A percentile compares a stretch with the other conserved stretches of the same genome.
Evolutionary conservation across 2,329 filamentous ascomycete species (phyloP).

Genomic region (Tolypocladium cylindrosporum): DNA sequence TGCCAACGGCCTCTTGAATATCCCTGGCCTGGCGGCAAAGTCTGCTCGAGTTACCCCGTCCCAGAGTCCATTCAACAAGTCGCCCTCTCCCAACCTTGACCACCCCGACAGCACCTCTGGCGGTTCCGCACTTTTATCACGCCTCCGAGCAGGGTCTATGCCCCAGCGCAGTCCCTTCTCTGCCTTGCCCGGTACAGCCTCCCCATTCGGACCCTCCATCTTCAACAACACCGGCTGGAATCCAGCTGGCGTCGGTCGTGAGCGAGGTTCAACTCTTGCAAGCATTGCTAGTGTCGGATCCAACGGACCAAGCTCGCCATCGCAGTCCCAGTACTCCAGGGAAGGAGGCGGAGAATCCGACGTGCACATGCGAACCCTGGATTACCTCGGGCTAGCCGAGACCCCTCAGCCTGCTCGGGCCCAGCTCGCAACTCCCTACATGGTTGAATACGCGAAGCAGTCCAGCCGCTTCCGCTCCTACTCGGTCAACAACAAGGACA

Average conservation of each 20-base stretch:
- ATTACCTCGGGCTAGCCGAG: conserved; percentile 91
- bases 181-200: conserved; percentile 43
- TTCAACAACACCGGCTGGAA: conserved; percentile 80
- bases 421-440: conserved; percentile 63
- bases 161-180: conserved; percentile 70
- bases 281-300: conserved; percentile 80
- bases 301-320: conserved; percentile 79
- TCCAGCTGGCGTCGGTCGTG: conserved; percentile 52
- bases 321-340: conserved; percentile 75
- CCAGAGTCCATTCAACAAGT: conserved; percentile 70
- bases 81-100: conserved; percentile 46
- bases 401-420: conserved; percentile 75
- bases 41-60: conserved; percentile 79
- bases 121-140: conserved; percentile 68
- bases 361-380: conserved; percentile 79
- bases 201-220: conserved; percentile 79
- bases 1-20: conserved; percentile 46
- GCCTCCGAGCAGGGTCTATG: conserved; percentile 87
- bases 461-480: conserved; percentile 90
- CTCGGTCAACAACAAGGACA: conserved; percentile 97
- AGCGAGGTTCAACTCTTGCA: conserved; percentile 76
- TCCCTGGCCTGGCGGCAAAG: conserved; percentile 56
- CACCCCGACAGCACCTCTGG: conserved; percentile 35
- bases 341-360: conserved; percentile 80
- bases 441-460: conserved; percentile 68